These are phyloP conservation scores for Trichaptum fuscoviolaceum DNA, from an alignment of 768 basidiomycete genomes.

Conservation along the genomic window DNA sequence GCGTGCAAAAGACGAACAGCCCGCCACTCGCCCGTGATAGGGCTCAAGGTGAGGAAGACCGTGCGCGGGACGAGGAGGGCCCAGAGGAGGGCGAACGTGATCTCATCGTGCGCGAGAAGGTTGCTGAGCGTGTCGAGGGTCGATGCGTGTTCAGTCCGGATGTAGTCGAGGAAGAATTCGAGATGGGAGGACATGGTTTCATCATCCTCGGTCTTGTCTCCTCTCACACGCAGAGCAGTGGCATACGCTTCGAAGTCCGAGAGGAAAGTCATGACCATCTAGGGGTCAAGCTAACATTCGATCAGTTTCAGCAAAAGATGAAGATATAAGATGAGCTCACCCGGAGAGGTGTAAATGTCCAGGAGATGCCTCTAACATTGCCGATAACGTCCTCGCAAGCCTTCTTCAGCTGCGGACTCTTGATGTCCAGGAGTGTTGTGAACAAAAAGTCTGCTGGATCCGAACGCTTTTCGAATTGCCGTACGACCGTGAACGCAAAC, in stretches of 20 bases:
- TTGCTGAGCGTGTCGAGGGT: conserved; percentile 42
- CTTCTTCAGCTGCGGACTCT: conserved; percentile 52
- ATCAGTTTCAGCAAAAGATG: not conserved
- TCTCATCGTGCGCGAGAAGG: conserved; percentile 49
- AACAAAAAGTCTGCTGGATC: conserved; percentile 19
- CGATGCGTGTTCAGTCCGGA: conserved; percentile 43
- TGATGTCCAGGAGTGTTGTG: conserved; percentile 28
- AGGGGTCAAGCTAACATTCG: conserved; percentile 43
- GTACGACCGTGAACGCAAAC: conserved; percentile 23
- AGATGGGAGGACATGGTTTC: conserved; percentile 37
- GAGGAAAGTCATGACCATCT: conserved; percentile 51
- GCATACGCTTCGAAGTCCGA: conserved; percentile 40
- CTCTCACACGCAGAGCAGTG: conserved; percentile 30
- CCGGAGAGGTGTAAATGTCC: conserved; percentile 54
- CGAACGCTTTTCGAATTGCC: conserved; percentile 13
- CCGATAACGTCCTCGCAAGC: conserved; percentile 55
- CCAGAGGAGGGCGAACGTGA: conserved; percentile 51
- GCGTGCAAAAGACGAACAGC: conserved; percentile 17
- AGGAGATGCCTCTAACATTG: conserved; percentile 55
- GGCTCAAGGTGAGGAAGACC: conserved; percentile 45
- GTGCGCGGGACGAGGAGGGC: conserved; percentile 52
- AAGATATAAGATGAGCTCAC: conserved; percentile 24
- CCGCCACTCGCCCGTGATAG: conserved; percentile 47
- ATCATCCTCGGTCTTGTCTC: conserved; percentile 34
- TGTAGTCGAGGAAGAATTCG: conserved; percentile 43